Conservation (phyloP, 345 rosid species). For the Citrus mangshanensis region DNA sequence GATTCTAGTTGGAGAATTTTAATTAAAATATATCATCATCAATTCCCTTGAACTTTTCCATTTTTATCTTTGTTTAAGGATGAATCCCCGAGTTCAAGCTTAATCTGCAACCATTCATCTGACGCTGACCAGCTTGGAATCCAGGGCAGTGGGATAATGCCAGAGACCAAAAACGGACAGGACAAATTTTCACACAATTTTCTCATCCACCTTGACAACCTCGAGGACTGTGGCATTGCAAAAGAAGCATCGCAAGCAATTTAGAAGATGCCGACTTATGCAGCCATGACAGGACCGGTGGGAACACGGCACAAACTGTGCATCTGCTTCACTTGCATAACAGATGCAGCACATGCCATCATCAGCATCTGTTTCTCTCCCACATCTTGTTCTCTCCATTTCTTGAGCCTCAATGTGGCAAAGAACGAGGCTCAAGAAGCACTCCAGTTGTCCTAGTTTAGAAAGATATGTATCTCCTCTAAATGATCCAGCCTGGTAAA, state of each 20-base stretch:
- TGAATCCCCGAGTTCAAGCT: neutral
- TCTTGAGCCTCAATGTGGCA: conserved; percentile 42
- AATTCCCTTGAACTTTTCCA: neutral
- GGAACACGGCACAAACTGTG: conserved; percentile 72
- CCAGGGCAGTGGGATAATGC: neutral
- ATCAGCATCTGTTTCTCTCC: conserved; percentile 40
- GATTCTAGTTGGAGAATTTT: conserved; percentile 1
- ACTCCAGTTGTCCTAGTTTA: conserved; percentile 61
- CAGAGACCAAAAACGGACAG: neutral
- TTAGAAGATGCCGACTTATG: conserved; percentile 91
- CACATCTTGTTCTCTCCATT: conserved; percentile 21
- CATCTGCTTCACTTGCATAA: conserved; percentile 60
- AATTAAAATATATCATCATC: neutral
- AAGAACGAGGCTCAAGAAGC: conserved; percentile 57
- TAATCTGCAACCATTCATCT: neutral
- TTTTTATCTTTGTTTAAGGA: neutral
- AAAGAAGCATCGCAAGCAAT: conserved; percentile 90
- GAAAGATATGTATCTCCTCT: conserved; percentile 48
- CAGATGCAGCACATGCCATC: conserved; percentile 87
- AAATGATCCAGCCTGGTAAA: conserved; percentile 56
- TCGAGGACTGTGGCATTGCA: conserved; percentile 80
- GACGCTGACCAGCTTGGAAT: neutral
- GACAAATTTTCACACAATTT: neutral
- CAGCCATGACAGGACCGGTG: conserved; percentile 89
- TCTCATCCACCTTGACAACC: conserved; percentile 38